phyloP scores from a whole-genome alignment of 2,329 filamentous ascomycete species.

The Dothiorella sarmentorum region DNA sequence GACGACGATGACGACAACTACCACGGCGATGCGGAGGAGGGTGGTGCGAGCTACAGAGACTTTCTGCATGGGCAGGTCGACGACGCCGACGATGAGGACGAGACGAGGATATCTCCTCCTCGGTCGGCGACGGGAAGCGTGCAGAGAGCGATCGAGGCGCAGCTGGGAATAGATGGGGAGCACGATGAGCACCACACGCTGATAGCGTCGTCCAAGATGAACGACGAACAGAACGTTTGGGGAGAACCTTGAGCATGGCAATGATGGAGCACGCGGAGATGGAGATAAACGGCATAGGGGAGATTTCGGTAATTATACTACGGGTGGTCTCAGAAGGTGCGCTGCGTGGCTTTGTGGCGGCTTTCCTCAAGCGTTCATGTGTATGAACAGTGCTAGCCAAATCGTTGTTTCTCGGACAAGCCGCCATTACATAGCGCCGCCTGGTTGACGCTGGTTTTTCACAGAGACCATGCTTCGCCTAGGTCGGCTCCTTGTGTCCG shows the following conservation, averaged over 20 bases:
- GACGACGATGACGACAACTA: not conserved
- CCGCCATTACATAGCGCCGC: not conserved
- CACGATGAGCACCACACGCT: conserved; percentile 5
- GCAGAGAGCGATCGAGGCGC: conserved; percentile 4
- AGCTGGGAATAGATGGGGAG: not conserved
- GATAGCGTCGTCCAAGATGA: not conserved
- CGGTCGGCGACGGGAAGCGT: not conserved
- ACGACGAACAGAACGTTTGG: conserved; percentile 6
- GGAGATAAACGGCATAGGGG: not conserved
- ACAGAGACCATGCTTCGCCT: conserved; percentile 64
- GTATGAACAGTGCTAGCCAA: not conserved
- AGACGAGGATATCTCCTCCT: not conserved
- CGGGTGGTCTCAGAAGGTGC: not conserved
- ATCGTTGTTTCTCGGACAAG: not conserved
- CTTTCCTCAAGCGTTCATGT: not conserved
- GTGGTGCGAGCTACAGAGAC: not conserved
- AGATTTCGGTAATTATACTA: not conserved
- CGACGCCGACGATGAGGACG: not conserved
- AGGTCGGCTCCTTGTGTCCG: conserved; percentile 55
- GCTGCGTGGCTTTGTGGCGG: not conserved
- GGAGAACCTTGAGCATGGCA: not conserved
- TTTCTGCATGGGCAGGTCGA: not conserved
- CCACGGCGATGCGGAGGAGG: not conserved
- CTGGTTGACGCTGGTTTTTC: conserved; percentile 4
- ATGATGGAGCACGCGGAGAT: not conserved